Conservation (phyloP, 176 grass and related monocot species). For the Aechmea fasciata region DNA sequence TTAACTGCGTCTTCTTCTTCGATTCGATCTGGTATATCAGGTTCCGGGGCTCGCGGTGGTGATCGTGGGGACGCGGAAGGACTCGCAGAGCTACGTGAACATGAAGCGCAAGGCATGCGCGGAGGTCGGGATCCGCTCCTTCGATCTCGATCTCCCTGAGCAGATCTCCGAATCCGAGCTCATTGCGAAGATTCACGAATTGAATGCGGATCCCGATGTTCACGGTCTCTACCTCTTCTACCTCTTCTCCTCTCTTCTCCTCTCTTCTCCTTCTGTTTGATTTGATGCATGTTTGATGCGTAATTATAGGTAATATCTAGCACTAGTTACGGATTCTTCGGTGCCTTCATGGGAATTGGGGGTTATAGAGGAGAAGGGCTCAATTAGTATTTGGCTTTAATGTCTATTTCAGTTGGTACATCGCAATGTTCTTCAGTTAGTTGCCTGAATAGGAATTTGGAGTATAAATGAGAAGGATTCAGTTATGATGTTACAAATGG, state of each 20-base stretch:
- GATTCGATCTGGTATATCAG: slow-evolving; percentile 17
- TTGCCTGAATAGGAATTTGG: not conserved
- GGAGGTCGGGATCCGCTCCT: slow-evolving; percentile 73
- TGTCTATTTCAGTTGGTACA: not conserved
- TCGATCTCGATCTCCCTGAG: slow-evolving; percentile 81
- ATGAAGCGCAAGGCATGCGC: slow-evolving; percentile 95
- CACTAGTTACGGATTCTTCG: not conserved
- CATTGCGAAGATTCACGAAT: slow-evolving; percentile 63
- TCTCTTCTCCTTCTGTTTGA: not conserved
- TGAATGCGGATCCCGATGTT: slow-evolving; percentile 67
- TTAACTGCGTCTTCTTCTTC: not conserved
- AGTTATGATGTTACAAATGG: not conserved
- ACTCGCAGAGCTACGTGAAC: slow-evolving; percentile 80
- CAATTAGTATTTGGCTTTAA: not conserved
- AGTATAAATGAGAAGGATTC: not conserved
- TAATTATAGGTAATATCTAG: not conserved
- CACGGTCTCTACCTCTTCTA: slow-evolving; percentile 36
- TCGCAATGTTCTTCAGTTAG: not conserved
- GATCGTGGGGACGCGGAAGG: slow-evolving; percentile 85
- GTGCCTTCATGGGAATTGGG: not conserved
- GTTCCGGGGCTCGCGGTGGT: slow-evolving; percentile 90
- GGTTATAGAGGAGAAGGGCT: no score
- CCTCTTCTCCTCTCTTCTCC: not conserved
- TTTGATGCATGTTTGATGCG: not conserved
- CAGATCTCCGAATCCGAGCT: slow-evolving; percentile 59